Percentiles rank a stretch among this genome's conserved stretches.
Conservation (phyloP, 129 eudicot genomes). For the Apium graveolens region DNA sequence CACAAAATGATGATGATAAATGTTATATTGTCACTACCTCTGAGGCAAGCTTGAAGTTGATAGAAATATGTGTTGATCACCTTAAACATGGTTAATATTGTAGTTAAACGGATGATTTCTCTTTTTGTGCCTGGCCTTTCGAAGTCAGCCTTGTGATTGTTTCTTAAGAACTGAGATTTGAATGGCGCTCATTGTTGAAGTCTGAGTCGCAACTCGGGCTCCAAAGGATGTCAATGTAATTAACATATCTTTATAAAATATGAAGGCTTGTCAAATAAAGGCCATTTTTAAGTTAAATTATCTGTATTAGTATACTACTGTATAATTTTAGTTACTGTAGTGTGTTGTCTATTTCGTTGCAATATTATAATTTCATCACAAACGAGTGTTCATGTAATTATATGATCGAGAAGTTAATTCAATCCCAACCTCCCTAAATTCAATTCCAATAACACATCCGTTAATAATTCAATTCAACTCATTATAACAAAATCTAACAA, state of each 20-base stretch:
- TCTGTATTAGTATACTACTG: too few relatives aligned
- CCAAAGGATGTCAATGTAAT: constrained; percentile 47
- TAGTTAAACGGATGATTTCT: too few relatives aligned
- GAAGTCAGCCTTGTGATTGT: constrained; percentile 46
- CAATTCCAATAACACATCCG: too few relatives aligned
- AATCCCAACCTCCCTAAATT: too few relatives aligned
- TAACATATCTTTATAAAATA: constrained; percentile 8
- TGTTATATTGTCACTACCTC: constrained; percentile 79
- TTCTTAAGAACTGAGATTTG: constrained; percentile 67
- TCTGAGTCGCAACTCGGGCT: constrained; percentile 23
- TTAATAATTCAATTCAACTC: too few relatives aligned
- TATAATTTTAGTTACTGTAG: too few relatives aligned
- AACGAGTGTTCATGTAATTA: too few relatives aligned
- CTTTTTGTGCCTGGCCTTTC: not conserved
- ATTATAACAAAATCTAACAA: too few relatives aligned
- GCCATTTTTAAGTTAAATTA: not conserved
- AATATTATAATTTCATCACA: too few relatives aligned
- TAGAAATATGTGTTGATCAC: not conserved
- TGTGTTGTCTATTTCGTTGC: too few relatives aligned
- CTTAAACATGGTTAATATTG: not conserved
- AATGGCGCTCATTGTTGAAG: constrained; percentile 50
- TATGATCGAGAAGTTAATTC: too few relatives aligned
- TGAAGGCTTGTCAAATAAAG: constrained; percentile 37
- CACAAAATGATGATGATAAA: constrained; percentile 33
- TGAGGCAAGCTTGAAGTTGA: constrained; percentile 39